A percentile compares a stretch with the other conserved stretches of the same genome.
These are phyloP conservation scores for Dimargaris verticillata DNA, from an alignment of 192 early-diverging fungal genomes.

Conservation along the genomic window DNA sequence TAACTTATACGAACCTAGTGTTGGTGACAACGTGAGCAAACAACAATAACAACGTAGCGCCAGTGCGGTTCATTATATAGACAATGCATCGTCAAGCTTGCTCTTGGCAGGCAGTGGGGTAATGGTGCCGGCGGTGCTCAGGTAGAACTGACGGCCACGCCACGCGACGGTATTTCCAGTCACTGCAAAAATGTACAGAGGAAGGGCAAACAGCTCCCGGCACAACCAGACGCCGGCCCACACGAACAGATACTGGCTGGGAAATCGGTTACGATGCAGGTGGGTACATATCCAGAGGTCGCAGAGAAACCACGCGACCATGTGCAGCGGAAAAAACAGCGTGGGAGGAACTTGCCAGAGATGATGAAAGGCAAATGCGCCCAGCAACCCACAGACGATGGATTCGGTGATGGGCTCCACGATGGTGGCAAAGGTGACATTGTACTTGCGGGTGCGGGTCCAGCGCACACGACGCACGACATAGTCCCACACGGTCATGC, in stretches of 20 bases:
- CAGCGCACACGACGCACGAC: constrained; percentile 74
- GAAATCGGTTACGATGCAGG: constrained; percentile 14
- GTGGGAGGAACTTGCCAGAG: constrained; percentile 33
- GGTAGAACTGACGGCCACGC: constrained; percentile 57
- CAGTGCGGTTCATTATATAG: too few relatives aligned
- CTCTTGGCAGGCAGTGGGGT: not conserved
- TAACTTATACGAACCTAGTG: too few relatives aligned
- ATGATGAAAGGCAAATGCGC: constrained; percentile 44
- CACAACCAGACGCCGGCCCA: constrained; percentile 49
- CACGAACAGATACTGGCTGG: constrained; percentile 31
- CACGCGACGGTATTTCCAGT: constrained; percentile 69
- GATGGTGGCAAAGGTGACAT: constrained; percentile 72
- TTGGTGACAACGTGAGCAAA: too few relatives aligned
- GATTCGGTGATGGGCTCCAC: constrained; percentile 89
- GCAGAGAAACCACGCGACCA: constrained; percentile 27
- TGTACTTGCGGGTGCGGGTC: constrained; percentile 88
- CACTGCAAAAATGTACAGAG: constrained; percentile 68
- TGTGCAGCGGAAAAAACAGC: constrained; percentile 47
- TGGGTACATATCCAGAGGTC: constrained; percentile 10
- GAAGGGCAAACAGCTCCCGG: constrained; percentile 69
- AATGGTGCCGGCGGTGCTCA: constrained; percentile 48
- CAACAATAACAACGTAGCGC: too few relatives aligned
- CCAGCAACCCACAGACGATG: constrained; percentile 53
- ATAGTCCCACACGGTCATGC: constrained; percentile 59
- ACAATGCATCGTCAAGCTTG: too few relatives aligned